These are phyloP conservation scores for Alternaria novae-zelandiae DNA, from an alignment of 2,329 filamentous ascomycete genomes.

Conservation along the genomic window DNA sequence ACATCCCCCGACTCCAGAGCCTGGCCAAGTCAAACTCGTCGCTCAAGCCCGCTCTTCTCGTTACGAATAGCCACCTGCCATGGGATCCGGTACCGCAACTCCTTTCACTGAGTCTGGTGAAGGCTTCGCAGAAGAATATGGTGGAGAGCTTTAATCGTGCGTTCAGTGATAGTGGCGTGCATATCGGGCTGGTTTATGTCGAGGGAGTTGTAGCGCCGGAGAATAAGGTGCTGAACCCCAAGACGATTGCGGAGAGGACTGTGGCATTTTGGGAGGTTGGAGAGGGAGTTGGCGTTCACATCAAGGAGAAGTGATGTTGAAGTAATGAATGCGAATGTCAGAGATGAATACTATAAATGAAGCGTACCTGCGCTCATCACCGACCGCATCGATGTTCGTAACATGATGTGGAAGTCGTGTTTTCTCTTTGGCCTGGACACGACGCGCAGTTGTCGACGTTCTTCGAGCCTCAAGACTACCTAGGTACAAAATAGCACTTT, in stretches of 20 bases:
- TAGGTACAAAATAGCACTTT: too few relatives aligned
- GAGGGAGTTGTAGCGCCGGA: constrained; percentile 53
- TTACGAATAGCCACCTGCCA: constrained; percentile 58
- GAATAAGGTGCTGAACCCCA: constrained; percentile 53
- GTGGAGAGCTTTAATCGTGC: constrained; percentile 53
- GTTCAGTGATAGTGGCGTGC: constrained; percentile 52
- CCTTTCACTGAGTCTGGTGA: constrained; percentile 59
- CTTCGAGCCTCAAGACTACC: too few relatives aligned
- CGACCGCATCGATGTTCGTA: too few relatives aligned
- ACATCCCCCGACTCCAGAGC: constrained; percentile 51
- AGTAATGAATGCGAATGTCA: too few relatives aligned
- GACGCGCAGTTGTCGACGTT: too few relatives aligned
- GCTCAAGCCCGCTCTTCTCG: constrained; percentile 55
- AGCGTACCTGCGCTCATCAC: too few relatives aligned
- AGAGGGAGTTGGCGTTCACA: constrained; percentile 50
- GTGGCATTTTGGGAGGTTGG: constrained; percentile 54
- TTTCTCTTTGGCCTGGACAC: too few relatives aligned
- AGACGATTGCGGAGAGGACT: constrained; percentile 54
- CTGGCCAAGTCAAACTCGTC: constrained; percentile 38
- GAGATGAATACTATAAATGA: too few relatives aligned
- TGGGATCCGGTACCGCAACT: constrained; percentile 55
- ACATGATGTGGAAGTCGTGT: too few relatives aligned
- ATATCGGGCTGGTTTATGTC: constrained; percentile 57
- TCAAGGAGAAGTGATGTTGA: constrained; percentile 27
- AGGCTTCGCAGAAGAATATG: constrained; percentile 60